phyloP scores from a whole-genome alignment of 139 green algal species.

The Astrephomene gubernaculifera region DNA sequence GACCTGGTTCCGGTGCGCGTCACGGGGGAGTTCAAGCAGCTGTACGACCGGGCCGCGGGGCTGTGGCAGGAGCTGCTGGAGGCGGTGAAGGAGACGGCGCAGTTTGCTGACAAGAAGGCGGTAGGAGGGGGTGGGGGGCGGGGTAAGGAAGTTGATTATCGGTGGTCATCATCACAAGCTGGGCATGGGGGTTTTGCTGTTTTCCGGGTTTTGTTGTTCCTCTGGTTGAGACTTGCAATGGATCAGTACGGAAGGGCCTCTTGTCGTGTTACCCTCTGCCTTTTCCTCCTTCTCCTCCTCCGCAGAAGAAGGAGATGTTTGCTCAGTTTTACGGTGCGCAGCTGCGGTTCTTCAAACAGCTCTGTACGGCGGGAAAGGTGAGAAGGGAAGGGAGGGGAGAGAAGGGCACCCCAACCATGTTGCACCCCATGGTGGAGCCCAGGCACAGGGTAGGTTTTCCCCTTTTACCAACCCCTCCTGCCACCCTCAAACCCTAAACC shows the following conservation, averaged over 20 bases:
- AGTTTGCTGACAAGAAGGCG: background rate
- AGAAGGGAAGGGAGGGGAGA: background rate
- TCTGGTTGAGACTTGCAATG: too few relatives aligned
- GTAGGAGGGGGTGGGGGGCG: background rate
- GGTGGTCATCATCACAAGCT: background rate
- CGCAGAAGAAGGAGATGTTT: constrained; percentile 16
- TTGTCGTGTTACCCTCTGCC: background rate
- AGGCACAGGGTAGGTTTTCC: too few relatives aligned
- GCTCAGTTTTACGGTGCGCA: constrained; percentile 68
- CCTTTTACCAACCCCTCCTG: too few relatives aligned
- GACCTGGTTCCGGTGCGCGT: constrained; percentile 53
- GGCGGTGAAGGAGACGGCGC: background rate
- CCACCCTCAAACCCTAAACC: too few relatives aligned
- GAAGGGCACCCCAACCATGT: background rate
- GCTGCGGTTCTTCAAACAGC: constrained; percentile 84
- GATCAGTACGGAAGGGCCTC: too few relatives aligned
- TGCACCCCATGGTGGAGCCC: too few relatives aligned
- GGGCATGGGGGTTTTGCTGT: too few relatives aligned
- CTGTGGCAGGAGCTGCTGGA: constrained; percentile 52
- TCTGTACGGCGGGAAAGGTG: constrained; percentile 87
- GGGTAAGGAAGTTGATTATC: background rate
- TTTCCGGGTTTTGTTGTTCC: too few relatives aligned
- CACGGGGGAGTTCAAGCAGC: constrained; percentile 36
- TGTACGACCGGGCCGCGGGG: constrained; percentile 61
- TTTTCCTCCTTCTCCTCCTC: background rate